Evolutionary conservation across 2,329 filamentous ascomycete genomes (phyloP), one percentile per base, ranked within the genome.

Genomic region (Exophiala sideris): DNA sequence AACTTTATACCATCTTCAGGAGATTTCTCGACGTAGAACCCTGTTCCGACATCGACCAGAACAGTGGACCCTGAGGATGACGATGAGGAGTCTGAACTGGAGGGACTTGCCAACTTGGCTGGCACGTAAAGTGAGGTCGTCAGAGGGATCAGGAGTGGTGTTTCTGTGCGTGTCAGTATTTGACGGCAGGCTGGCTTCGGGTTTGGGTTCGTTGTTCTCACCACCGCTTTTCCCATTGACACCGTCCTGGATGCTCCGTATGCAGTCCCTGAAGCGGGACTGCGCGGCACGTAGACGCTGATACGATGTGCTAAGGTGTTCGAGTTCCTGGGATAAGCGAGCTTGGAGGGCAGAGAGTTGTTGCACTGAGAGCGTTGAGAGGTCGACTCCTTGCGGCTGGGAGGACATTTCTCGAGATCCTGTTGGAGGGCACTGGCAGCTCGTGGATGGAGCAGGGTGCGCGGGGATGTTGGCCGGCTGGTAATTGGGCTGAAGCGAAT

Each of bases 101-200:
- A 24, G 1, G 86, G 80, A 70, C 86, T 83, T 42, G 87, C 80
- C 38, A 97, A 78, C 36, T 81, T 85, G 32, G 92, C 95, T 21
- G 88, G 87, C 12, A 99, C 92, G 72, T 99, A 99, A 29, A 99
- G 81, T 1, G 91, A 96, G 65, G 89, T 94, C 10, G 94, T 99
- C 58, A 99, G 75, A 0, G 95, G 94, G n/a, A 99, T 90, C 16
- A 99, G 82, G 45, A 97, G 87, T 48, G 71, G 57, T 63, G 67
- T 61, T 67, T 68, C 63, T 68, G 64, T 14, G 66, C 11, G 5
- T 3, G 10, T 9, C 29, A 12, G 42, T n/a, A 5, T 10, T 45
- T 41, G 24, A 47, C 57, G 81, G 84, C 8, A 64, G 66, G 32
- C 68, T 69, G 8, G 70, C 66, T 56, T 18, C 16, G 60, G 65